Base-by-base conservation (phyloP, 1,284 basidiomycete genomes). In the Meira nashicola region DNA sequence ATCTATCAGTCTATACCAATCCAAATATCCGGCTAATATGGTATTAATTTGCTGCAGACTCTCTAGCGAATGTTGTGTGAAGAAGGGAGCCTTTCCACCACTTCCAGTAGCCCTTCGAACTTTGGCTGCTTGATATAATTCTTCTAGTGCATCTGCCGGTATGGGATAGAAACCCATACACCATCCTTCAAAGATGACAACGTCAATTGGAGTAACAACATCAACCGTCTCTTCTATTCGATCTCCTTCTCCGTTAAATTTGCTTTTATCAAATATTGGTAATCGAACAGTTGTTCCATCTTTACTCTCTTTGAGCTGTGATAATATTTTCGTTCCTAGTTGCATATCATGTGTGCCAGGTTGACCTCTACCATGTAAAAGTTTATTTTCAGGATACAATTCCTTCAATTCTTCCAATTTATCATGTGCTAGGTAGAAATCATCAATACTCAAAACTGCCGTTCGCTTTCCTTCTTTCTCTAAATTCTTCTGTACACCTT, bases 181-280 rank as follows among this genome's bases (percentile, higher is more conserved):
- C 83, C 83, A 83, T 15, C 83, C 81, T 78, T 92, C 90, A 51
- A 96, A 82, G 48, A 97, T 83, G 50, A 96, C 87, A n/a, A 96
- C 80, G 73, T 71, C 68, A 12, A 71, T n/a, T 8, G 94, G 89
- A 2, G 44, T 21, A 0, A 85, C 84, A 1, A 76, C 78, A 8
- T 64, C 41, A 0, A 82, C 69, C 0, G 83, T 82, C 63, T 73
- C 79, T 38, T 82, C 80, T 7, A 82, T 76, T 6, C 93, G 85
- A 77, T 97, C 93, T 0, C 93, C 93, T 76, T 89, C 83, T 0
- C 92, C 92, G 41, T 79, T 78, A 69, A 84, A 85, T 41, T 87
- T 76, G 65, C 87, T 88, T 81, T 97, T 97, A 73, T 96, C 91
- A 72, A 92, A 97, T 23, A 84, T 80, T 0, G 93, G 93, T 15